Base-by-base conservation (phyloP, 257 asterid species). In the Solanum peruvianum region DNA sequence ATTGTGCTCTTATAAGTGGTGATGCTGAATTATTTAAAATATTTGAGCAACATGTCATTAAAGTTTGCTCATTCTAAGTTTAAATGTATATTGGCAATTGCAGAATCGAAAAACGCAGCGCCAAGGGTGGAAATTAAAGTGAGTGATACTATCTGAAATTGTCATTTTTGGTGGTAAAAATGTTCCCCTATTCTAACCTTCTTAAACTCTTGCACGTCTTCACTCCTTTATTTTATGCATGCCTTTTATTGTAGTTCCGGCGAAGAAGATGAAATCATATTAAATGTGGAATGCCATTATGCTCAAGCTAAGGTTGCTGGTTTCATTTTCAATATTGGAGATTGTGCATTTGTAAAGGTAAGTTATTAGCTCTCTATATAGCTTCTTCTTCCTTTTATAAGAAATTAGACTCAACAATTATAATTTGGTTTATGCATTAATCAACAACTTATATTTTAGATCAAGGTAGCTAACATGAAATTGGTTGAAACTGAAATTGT, bases 251-350 rank as follows among this genome's bases (percentile, higher is more conserved):
- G 88, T 92, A 96, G 99, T 77, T 91, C 92, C 64, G 93, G 91
- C 29, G 94, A 94, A 89, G 98, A 96, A 89, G 99, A 96, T 90
- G 98, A 95, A 88, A 93, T 92, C 86, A 90, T 96, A 90, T 82
- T 91, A 89, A 93, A 95, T 89, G 98, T 95, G 86, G 90, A 91
- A 87, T 87, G 93, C 91, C 99, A 96, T 92, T 96, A 93, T 88
- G 90, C 96, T 86, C 98, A 93, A 92, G 99, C 99, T 86, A 92
- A 87, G 87, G 89, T 93, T 84, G 92, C 87, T 84, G 88, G 88
- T 89, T 81, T 87, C 85, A 83, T 92, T 86, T 89, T 94, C 37
- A 87, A 90, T 84, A 89, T 96, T 31, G 98, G 98, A 84, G 98
- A 96, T 90, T 95, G 95, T 88, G 98, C 92, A 13, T 90, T 64